Conservation (phyloP, 2,329 filamentous ascomycete species). For the Phialophora expanda region DNA sequence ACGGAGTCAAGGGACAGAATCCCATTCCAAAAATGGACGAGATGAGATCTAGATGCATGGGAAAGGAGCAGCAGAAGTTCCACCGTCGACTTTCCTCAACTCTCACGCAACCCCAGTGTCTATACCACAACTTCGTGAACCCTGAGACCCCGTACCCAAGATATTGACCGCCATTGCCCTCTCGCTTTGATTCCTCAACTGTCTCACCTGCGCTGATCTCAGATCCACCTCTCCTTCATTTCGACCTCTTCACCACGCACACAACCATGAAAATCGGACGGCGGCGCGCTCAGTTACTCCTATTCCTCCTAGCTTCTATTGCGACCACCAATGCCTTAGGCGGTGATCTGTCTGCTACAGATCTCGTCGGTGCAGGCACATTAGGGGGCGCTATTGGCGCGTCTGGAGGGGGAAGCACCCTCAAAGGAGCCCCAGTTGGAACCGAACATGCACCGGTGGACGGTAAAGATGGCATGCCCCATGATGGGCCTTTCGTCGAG, state of each 20-base stretch:
- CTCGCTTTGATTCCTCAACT: neutral
- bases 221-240: conserved; percentile 1
- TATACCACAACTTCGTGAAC: neutral
- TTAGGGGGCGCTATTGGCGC: conserved; percentile 26
- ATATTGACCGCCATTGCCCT: neutral
- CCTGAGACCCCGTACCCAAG: neutral
- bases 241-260: conserved; percentile 17
- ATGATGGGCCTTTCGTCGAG: conserved; percentile 75
- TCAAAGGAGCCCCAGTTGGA: conserved; percentile 50
- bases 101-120: neutral
- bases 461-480: conserved; percentile 90
- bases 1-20: conserved; percentile 11
- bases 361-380: conserved; percentile 18
- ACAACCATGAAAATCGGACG: conserved; percentile 45
- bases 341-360: conserved; percentile 25
- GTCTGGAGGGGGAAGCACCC: conserved; percentile 18
- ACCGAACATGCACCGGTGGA: conserved; percentile 88
- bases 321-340: conserved; percentile 36
- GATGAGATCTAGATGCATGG: conserved; percentile 7
- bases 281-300: conserved; percentile 43
- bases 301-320: conserved; percentile 47
- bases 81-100: neutral
- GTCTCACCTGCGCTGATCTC: conserved; percentile 15
- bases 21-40: conserved; percentile 12
- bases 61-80: conserved; percentile 11